Evolutionary conservation across 345 rosid species (phyloP), one percentile per base, ranked within the genome.

Genomic region (Ricinus communis): DNA sequence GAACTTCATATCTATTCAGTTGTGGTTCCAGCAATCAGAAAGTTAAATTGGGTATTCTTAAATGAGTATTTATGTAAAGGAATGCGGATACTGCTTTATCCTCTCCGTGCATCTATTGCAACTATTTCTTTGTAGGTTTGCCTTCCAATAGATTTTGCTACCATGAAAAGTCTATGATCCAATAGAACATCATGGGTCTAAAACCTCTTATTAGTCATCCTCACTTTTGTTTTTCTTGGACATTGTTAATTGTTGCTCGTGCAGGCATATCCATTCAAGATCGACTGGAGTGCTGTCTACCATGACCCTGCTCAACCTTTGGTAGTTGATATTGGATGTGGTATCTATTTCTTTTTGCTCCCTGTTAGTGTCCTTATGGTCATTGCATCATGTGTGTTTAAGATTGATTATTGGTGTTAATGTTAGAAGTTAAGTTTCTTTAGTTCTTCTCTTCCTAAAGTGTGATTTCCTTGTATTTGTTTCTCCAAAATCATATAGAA

Each of bases 251-350:
- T 67, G 27, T 56, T 76, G 50, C 75, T 64, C 73, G 22, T 82
- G 87, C 86, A 89, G 94, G 91, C 90, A 67, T 84, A 78, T 40
- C 90, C 90, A 45, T 79, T 81, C n/a, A 55, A 70, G 70, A 74
- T 89, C 60, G 81, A 89, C 62, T 89, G 94, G 91, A 75, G 31
- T 53, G 58, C 73, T 70, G 82, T 73, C 41, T 85, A 80, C 56
- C 22, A 10, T 43, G 69, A 84, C 74, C 79, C 87, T 38, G 66
- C 82, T 64, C 84, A 70, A 67, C 86, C 90, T 40, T 81, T 89
- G 83, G 82, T 83, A 22, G 90, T 89, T 73, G 94, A 89, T 79
- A 81, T 89, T 71, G 94, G 94, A 82, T 80, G 91, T 56, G 94
- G 91, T 89, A 84, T 61, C 55, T 30, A 33, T 63, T 66, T 65